These are phyloP conservation scores for Harringtonia lauricola DNA, from an alignment of 2,329 filamentous ascomycete species.

Conservation along the genomic window DNA sequence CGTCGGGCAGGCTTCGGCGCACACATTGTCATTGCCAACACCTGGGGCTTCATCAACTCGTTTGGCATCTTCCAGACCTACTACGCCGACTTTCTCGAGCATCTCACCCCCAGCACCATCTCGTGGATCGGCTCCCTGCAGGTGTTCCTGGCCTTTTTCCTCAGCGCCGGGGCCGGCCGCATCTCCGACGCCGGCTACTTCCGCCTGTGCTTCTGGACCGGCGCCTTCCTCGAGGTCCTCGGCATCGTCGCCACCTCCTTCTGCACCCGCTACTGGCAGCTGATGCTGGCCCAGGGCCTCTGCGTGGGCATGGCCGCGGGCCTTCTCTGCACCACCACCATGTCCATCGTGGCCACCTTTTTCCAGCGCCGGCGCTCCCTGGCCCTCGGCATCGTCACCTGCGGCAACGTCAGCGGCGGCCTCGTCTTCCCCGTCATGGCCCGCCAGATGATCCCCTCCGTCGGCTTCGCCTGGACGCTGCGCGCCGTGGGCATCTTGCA, in stretches of 20 bases:
- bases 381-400: slow-evolving; percentile 21
- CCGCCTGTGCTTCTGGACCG: slow-evolving; percentile 5
- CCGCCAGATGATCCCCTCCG: slow-evolving; percentile 20
- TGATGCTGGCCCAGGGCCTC: slow-evolving; percentile 23
- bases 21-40: slow-evolving; percentile 17
- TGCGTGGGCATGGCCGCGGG: slow-evolving; percentile 24
- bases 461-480: slow-evolving; percentile 27
- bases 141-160: slow-evolving; percentile 9
- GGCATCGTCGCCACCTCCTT: slow-evolving; percentile 8
- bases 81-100: slow-evolving; percentile 10
- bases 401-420: slow-evolving; percentile 24
- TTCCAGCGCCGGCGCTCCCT: slow-evolving; percentile 21
- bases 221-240: slow-evolving; percentile 3
- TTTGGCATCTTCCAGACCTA: slow-evolving; percentile 14
- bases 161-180: slow-evolving; percentile 9
- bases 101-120: slow-evolving; percentile 10
- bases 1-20: slow-evolving; percentile 3
- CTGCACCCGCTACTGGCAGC: slow-evolving; percentile 11
- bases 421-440: slow-evolving; percentile 27
- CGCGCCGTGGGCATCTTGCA: slow-evolving; percentile 29
- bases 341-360: slow-evolving; percentile 26
- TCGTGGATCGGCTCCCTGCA: slow-evolving; percentile 13
- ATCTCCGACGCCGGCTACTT: slow-evolving; percentile 12
- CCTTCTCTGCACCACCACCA: slow-evolving; percentile 22
- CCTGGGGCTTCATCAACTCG: slow-evolving; percentile 12